Conservation (phyloP, 805 yeast species). For the Candida qinlingensis region DNA sequence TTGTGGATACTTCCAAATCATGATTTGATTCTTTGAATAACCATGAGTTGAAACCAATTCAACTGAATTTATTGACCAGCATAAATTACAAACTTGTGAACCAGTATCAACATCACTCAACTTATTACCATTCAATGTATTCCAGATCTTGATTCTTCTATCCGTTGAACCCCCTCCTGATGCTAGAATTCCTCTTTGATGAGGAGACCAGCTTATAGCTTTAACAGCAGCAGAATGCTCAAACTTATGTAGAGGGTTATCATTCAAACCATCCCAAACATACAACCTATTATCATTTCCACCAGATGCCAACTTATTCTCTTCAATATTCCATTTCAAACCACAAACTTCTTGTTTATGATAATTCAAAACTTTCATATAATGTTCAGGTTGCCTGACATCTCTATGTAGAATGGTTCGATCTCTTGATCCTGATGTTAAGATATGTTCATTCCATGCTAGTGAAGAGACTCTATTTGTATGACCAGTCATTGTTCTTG, state of each 20-base stretch:
- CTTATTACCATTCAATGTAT: slow-evolving; percentile 70
- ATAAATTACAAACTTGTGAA: slow-evolving; percentile 90
- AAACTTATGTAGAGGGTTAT: slow-evolving; percentile 65
- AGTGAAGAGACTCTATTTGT: slow-evolving; percentile 76
- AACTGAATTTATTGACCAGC: slow-evolving; percentile 89
- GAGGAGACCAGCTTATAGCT: slow-evolving; percentile 97
- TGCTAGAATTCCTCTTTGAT: slow-evolving; percentile 88
- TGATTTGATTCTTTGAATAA: slow-evolving; percentile 81
- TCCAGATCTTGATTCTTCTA: slow-evolving; percentile 87
- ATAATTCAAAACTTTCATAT: slow-evolving; percentile 57
- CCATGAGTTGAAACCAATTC: slow-evolving; percentile 96
- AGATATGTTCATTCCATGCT: slow-evolving; percentile 90
- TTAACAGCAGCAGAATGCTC: slow-evolving; percentile 95
- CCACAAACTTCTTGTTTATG: slow-evolving; percentile 98
- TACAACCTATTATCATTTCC: slow-evolving; percentile 86
- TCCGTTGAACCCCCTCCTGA: slow-evolving; percentile 98
- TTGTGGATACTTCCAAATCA: slow-evolving; percentile 89
- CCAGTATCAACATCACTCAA: slow-evolving; percentile 87
- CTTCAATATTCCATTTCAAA: slow-evolving; percentile 86
- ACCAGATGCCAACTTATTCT: slow-evolving; percentile 89
- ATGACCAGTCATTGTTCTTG: slow-evolving; percentile 92
- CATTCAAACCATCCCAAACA: slow-evolving; percentile 78
- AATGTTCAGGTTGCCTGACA: slow-evolving; percentile 83
- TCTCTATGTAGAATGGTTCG: slow-evolving; percentile 82
- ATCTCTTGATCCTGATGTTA: slow-evolving; percentile 86